Percentiles rank a stretch among this genome's conserved stretches.
phyloP scores from a whole-genome alignment of 2,329 filamentous ascomycete genomes.

The Sporothrix phasma region DNA sequence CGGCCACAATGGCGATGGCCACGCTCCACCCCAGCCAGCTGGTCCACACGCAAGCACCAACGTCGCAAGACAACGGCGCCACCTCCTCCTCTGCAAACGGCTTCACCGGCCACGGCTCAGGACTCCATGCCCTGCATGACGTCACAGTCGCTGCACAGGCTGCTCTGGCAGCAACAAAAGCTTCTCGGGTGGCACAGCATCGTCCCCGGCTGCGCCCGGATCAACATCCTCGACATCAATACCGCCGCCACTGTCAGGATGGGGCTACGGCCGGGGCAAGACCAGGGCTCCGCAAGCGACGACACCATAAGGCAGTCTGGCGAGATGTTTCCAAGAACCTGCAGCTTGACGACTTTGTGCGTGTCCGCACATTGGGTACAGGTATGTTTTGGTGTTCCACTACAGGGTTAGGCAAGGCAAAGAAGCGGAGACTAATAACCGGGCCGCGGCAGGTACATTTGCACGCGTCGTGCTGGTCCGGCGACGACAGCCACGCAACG shows the following conservation, averaged over 20 bases:
- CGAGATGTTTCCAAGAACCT: conserved; percentile 21
- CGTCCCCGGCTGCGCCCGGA: neutral
- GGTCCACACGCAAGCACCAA: neutral
- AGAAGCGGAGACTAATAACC: neutral
- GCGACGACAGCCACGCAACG: conserved; percentile 39
- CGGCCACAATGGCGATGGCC: conserved; percentile 10
- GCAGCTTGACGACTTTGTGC: conserved; percentile 52
- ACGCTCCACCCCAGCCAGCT: conserved; percentile 12
- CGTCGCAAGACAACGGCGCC: neutral
- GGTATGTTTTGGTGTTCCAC: conserved; percentile 35
- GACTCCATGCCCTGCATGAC: conserved; percentile 3
- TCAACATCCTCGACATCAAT: neutral
- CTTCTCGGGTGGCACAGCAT: neutral
- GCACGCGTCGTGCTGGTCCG: conserved; percentile 72
- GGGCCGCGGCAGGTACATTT: conserved; percentile 53
- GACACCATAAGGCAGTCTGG: neutral
- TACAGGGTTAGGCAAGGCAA: too few species aligned
- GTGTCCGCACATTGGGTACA: conserved; percentile 67
- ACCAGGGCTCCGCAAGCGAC: conserved; percentile 11
- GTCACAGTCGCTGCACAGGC: conserved; percentile 4
- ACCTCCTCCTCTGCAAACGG: neutral
- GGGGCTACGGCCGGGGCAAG: neutral
- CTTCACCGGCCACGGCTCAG: neutral
- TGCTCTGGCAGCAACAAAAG: neutral
- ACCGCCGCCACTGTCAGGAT: neutral